Percentiles rank a stretch among this genome's conserved stretches.
Conservation (phyloP, 2,329 filamentous ascomycete genomes). For the Colletotrichum lentis region DNA sequence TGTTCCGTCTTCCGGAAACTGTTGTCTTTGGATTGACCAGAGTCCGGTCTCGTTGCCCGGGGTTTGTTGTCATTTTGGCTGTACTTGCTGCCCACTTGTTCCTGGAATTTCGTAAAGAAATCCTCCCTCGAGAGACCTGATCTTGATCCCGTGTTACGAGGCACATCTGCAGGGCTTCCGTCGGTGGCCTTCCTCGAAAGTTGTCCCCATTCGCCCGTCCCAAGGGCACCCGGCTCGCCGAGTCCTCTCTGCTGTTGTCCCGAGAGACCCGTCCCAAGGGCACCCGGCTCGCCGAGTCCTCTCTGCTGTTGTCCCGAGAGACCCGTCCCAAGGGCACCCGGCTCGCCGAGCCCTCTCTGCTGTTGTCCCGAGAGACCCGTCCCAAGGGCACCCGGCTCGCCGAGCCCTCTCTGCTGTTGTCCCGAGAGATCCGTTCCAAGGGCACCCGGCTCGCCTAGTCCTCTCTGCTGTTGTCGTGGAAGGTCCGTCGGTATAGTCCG, state of each 20-base stretch:
- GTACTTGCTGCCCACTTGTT: conserved; percentile 13
- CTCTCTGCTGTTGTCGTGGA: neutral
- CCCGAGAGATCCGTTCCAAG: too few species aligned
- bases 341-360: neutral
- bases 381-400: neutral
- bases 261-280: neutral
- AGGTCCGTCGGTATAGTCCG: neutral
- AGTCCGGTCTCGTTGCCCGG: neutral
- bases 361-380: too few species aligned
- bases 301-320: too few species aligned
- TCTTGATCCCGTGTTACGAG: neutral
- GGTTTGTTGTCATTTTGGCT: neutral
- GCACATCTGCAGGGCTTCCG: neutral
- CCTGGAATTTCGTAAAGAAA: conserved; percentile 22
- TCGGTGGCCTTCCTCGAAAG: conserved; percentile 7
- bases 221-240: neutral
- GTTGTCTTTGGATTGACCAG: neutral
- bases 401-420: neutral
- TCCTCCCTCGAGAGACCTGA: neutral
- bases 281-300: neutral
- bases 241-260: too few species aligned
- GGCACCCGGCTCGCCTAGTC: too few species aligned
- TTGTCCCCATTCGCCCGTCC: conserved; percentile 13
- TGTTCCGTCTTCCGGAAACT: neutral
- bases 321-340: neutral